These are phyloP conservation scores for Anaeromyces robustus DNA, from an alignment of 192 early-diverging fungal genomes.

Conservation along the genomic window DNA sequence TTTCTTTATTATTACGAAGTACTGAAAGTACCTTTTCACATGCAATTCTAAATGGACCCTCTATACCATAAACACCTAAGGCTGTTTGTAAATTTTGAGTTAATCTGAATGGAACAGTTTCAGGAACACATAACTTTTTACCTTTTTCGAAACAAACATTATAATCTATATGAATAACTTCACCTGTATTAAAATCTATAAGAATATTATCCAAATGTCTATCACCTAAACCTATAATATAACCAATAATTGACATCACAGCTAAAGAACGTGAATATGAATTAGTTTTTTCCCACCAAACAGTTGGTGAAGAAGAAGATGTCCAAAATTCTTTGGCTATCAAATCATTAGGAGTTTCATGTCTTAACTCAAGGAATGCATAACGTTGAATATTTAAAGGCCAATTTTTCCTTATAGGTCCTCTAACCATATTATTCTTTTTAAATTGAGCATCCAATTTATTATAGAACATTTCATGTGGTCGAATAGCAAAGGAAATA, in stretches of 20 bases:
- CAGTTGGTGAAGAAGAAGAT: slow-evolving; percentile 13
- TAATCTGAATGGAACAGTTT: slow-evolving; percentile 61
- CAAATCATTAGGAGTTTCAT: slow-evolving; percentile 48
- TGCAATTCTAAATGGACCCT: slow-evolving; percentile 23
- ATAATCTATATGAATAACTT: slow-evolving; percentile 57
- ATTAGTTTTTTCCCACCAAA: slow-evolving; percentile 20
- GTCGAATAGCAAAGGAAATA: slow-evolving; percentile 15
- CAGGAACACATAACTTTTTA: slow-evolving; percentile 37
- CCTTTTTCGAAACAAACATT: slow-evolving; percentile 66
- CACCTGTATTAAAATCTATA: slow-evolving; percentile 22
- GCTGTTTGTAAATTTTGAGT: slow-evolving; percentile 13
- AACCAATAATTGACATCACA: slow-evolving; percentile 38
- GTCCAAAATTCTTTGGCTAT: slow-evolving; percentile 50
- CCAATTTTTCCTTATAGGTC: slow-evolving; percentile 49
- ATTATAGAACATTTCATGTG: slow-evolving; percentile 21
- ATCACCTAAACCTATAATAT: slow-evolving; percentile 38
- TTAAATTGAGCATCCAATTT: slow-evolving; percentile 31
- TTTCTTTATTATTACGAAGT: slow-evolving; percentile 20
- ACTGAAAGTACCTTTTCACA: slow-evolving; percentile 16
- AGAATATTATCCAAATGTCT: slow-evolving; percentile 64
- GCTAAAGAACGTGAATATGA: slow-evolving; percentile 29
- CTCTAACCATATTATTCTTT: slow-evolving; percentile 25
- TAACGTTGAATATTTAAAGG: slow-evolving; percentile 35
- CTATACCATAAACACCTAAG: slow-evolving; percentile 18
- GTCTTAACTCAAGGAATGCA: slow-evolving; percentile 40